Evolutionary conservation across 495 filamentous ascomycete genomes (phyloP), one percentile per base, ranked within the genome.

Genomic region (Penicillium pulvis): DNA sequence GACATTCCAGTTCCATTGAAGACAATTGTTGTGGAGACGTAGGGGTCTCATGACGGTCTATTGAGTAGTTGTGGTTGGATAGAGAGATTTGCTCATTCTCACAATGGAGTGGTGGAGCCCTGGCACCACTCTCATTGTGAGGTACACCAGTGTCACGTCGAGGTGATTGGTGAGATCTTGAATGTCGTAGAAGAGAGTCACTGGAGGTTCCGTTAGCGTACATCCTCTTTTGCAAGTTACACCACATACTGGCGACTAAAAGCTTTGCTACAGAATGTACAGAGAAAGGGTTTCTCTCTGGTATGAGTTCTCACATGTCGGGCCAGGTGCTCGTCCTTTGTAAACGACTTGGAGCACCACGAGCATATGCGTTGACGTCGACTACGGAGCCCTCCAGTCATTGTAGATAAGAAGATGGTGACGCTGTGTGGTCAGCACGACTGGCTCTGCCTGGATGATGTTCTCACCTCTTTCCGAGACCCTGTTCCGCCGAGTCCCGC

Each of bases 241-340:
- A 41, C 8, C 14, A 55, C 64, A n/a, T 52, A 69, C 67, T 63
- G 64, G 26, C 64, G 53, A 35, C 61, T 62, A 36, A 69, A 71
- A 12, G 55, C 59, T 33, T 65, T 69, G 7, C 56, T 60, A 58
- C 72, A 75, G 8, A 55, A 35, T 17, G 55, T 16, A 49, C 72
- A 75, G 16, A 41, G 45, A 44, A 71, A 73, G 2, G 72, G 72
- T 46, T 71, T 72, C 35, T 75, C 72, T 35, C 64, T 67, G 0
- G 72, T 75, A 35, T 75, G 72, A 3, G 63, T 68, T 16, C 72
- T 63, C 20, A 69, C 56, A 47, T 75, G 72, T 10, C 70, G 55
- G 8, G 62, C 63, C 16, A 75, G 66, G 55, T 72, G 70, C 11
- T 71, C 68, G 8, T 64, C 64, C 31, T 75, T 71, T 7, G 62